phyloP scores from a whole-genome alignment of 2,329 filamentous ascomycete species.

The Fusarium cyanostomum region DNA sequence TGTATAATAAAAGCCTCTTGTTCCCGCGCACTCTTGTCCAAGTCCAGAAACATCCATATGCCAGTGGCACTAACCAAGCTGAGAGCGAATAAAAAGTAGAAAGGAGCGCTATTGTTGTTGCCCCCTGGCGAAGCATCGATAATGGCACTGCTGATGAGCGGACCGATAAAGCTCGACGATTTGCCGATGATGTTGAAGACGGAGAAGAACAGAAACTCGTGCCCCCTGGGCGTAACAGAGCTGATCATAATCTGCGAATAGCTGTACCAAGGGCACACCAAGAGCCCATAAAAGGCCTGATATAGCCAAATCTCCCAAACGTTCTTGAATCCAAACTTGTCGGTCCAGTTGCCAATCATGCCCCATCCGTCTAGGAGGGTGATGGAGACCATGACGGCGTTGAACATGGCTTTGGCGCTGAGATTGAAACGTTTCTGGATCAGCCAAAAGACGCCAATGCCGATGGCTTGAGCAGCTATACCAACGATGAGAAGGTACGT shows the following conservation, averaged over 20 bases:
- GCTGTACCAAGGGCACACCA: slow-evolving; percentile 76
- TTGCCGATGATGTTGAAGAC: slow-evolving; percentile 76
- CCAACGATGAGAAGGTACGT: slow-evolving; percentile 75
- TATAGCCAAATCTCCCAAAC: slow-evolving; percentile 58
- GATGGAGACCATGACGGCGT: slow-evolving; percentile 68
- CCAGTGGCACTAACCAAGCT: slow-evolving; percentile 64
- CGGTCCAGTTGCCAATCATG: slow-evolving; percentile 58
- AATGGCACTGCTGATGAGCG: slow-evolving; percentile 74
- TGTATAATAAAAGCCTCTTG: slow-evolving; percentile 63
- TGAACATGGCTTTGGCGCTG: slow-evolving; percentile 75
- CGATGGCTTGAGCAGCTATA: slow-evolving; percentile 69
- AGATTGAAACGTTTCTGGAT: slow-evolving; percentile 68
- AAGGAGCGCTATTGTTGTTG: slow-evolving; percentile 68
- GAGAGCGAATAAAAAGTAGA: slow-evolving; percentile 71
- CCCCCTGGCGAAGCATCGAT: slow-evolving; percentile 66
- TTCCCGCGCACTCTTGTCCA: slow-evolving; percentile 68
- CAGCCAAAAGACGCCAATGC: slow-evolving; percentile 70
- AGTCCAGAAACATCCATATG: slow-evolving; percentile 65
- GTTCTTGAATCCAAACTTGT: slow-evolving; percentile 56
- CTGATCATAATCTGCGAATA: slow-evolving; percentile 78
- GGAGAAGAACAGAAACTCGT: slow-evolving; percentile 76
- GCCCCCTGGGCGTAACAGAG: slow-evolving; percentile 72
- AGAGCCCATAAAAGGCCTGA: slow-evolving; percentile 68
- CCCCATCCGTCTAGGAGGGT: slow-evolving; percentile 65
- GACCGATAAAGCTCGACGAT: slow-evolving; percentile 73